Conservation (phyloP, 2,329 filamentous ascomycete species). For the Plectosphaerella sp. region DNA sequence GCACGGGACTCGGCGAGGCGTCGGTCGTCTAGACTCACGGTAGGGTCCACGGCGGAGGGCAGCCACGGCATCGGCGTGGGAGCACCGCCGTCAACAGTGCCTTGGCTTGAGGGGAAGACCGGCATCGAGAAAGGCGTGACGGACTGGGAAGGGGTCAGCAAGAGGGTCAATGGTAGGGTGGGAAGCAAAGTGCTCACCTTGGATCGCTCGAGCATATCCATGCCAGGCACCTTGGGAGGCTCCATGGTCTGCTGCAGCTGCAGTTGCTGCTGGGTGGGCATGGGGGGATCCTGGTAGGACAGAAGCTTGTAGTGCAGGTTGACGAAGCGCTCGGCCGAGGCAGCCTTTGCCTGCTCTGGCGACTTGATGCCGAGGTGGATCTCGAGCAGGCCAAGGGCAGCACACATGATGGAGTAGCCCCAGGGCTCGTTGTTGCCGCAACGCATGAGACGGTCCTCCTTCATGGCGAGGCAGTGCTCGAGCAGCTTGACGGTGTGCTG, state of each 20-base stretch:
- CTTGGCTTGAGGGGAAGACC: constrained; percentile 9
- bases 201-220: constrained; percentile 29
- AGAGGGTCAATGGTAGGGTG: background rate
- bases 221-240: constrained; percentile 17
- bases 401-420: constrained; percentile 61
- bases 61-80: constrained; percentile 27
- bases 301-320: constrained; percentile 53
- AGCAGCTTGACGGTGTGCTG: constrained; percentile 57
- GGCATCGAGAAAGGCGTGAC: constrained; percentile 35
- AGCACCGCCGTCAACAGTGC: constrained; percentile 9
- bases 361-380: constrained; percentile 55
- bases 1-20: background rate
- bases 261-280: constrained; percentile 22
- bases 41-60: constrained; percentile 19
- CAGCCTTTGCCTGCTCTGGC: constrained; percentile 51
- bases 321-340: constrained; percentile 55
- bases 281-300: constrained; percentile 46
- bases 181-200: constrained; percentile 28
- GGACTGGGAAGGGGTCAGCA: constrained; percentile 24
- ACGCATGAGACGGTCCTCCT: constrained; percentile 56
- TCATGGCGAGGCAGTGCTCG: constrained; percentile 56
- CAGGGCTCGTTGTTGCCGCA: constrained; percentile 61
- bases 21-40: constrained; percentile 8
- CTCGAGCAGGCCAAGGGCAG: constrained; percentile 53
- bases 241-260: constrained; percentile 9